phyloP scores from a whole-genome alignment of 225 moss, liverwort and hornwort genomes.

The Pleurozium schreberi region DNA sequence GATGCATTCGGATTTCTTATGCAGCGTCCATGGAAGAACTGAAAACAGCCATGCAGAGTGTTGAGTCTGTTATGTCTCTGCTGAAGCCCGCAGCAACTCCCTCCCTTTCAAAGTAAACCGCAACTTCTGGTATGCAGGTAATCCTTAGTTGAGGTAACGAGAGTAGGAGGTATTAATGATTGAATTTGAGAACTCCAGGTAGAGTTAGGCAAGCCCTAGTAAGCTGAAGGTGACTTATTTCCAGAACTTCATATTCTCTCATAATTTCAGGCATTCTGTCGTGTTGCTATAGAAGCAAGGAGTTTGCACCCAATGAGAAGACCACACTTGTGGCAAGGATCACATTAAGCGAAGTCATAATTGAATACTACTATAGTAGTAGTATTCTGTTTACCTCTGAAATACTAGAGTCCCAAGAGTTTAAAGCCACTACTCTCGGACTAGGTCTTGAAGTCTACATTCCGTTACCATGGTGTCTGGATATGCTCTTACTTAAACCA shows the following conservation, averaged over 20 bases:
- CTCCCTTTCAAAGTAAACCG: constrained; percentile 8
- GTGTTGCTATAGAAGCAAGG: neutral
- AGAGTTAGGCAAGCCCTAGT: neutral
- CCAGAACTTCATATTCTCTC: neutral
- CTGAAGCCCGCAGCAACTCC: constrained; percentile 44
- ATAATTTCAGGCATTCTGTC: neutral
- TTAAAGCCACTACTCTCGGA: neutral
- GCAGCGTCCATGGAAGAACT: constrained; percentile 88
- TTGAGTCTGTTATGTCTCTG: constrained; percentile 63
- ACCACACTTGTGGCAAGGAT: neutral
- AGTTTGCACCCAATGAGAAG: neutral
- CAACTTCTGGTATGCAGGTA: neutral
- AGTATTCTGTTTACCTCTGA: neutral
- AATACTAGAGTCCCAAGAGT: neutral
- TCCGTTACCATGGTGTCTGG: neutral
- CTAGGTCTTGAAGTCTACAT: neutral
- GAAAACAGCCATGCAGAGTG: constrained; percentile 53
- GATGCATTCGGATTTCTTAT: constrained; percentile 89
- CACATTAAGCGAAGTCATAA: neutral
- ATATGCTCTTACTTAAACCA: constrained; percentile 1
- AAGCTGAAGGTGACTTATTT: neutral
- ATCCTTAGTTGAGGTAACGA: neutral
- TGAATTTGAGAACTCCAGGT: neutral
- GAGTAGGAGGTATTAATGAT: neutral
- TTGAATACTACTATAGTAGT: neutral